Conservation (phyloP, 1,284 basidiomycete genomes). For the Ceratobasidium theobromae region DNA sequence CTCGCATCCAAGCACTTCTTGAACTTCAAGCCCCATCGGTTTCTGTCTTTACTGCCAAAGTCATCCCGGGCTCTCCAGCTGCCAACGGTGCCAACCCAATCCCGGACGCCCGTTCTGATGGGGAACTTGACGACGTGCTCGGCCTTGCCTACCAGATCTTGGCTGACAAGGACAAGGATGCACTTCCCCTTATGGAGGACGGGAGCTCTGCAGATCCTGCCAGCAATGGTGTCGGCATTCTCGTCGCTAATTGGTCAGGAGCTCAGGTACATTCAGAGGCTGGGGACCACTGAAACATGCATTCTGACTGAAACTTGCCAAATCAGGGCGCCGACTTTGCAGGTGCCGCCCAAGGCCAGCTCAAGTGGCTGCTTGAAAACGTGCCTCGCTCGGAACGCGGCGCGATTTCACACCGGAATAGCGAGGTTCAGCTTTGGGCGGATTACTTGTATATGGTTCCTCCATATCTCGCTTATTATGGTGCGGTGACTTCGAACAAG, state of each 20-base stretch:
- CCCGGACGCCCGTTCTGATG: conserved; percentile 36
- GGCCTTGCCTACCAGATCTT: conserved; percentile 60
- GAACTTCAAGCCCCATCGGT: conserved; percentile 65
- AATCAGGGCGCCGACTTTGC: conserved; percentile 42
- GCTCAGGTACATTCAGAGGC: conserved; percentile 3
- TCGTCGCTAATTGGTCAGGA: conserved; percentile 76
- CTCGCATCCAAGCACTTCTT: conserved; percentile 67
- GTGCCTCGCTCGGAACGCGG: conserved; percentile 47
- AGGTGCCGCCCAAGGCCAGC: conserved; percentile 44
- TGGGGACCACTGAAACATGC: neutral
- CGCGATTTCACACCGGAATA: conserved; percentile 46
- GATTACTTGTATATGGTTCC: conserved; percentile 48
- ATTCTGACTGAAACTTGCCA: neutral
- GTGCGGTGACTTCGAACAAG: conserved; percentile 48
- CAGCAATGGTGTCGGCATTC: conserved; percentile 72
- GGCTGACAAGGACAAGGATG: conserved; percentile 41
- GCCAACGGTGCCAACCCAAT: conserved; percentile 43
- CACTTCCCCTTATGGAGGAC: conserved; percentile 49
- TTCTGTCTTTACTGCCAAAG: conserved; percentile 58
- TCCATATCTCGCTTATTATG: conserved; percentile 55
- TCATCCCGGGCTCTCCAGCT: conserved; percentile 39
- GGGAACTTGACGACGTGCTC: conserved; percentile 54
- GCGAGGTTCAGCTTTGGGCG: conserved; percentile 37
- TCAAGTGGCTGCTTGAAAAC: conserved; percentile 48
- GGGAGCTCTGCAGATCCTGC: conserved; percentile 81